These are phyloP conservation scores for Cubamyces sp. DNA, from an alignment of 768 basidiomycete genomes.

Conservation along the genomic window DNA sequence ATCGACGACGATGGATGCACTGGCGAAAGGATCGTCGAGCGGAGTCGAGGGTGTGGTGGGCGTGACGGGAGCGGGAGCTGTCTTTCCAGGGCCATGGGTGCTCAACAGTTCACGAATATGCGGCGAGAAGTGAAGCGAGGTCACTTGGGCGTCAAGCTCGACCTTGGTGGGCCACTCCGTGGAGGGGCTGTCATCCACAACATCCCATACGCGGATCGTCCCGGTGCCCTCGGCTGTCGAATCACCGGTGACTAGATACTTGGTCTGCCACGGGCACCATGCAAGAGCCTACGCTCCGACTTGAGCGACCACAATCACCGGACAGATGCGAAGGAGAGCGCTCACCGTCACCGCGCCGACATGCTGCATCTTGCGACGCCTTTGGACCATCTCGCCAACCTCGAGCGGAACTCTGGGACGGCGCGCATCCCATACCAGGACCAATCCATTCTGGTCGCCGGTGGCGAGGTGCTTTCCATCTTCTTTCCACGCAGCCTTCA, in stretches of 20 bases:
- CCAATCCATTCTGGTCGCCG: slow-evolving; percentile 74
- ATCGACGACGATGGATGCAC: neutral
- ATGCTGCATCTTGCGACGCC: slow-evolving; percentile 76
- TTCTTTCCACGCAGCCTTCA: slow-evolving; percentile 66
- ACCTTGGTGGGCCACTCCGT: slow-evolving; percentile 42
- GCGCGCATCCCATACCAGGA: slow-evolving; percentile 78
- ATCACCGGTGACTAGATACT: slow-evolving; percentile 53
- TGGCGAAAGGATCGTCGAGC: slow-evolving; percentile 10
- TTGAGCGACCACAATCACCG: neutral
- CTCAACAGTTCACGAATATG: slow-evolving; percentile 87
- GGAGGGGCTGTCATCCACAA: slow-evolving; percentile 48
- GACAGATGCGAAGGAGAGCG: slow-evolving; percentile 11
- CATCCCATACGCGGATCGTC: slow-evolving; percentile 58
- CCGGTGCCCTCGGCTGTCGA: slow-evolving; percentile 47
- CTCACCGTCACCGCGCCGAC: slow-evolving; percentile 57
- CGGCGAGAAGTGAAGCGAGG: slow-evolving; percentile 73
- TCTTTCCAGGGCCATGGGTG: slow-evolving; percentile 64
- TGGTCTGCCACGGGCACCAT: slow-evolving; percentile 62
- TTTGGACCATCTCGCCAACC: slow-evolving; percentile 56
- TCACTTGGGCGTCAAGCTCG: slow-evolving; percentile 63
- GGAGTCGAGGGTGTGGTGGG: slow-evolving; percentile 12
- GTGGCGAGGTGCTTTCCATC: slow-evolving; percentile 73
- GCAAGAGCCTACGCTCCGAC: slow-evolving; percentile 48
- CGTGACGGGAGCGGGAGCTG: slow-evolving; percentile 22
- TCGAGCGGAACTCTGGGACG: slow-evolving; percentile 50